Percentiles rank a stretch among this genome's conserved stretches.
These are phyloP conservation scores for Vigna mungo DNA, from an alignment of 306 rosid genomes.

Conservation along the genomic window DNA sequence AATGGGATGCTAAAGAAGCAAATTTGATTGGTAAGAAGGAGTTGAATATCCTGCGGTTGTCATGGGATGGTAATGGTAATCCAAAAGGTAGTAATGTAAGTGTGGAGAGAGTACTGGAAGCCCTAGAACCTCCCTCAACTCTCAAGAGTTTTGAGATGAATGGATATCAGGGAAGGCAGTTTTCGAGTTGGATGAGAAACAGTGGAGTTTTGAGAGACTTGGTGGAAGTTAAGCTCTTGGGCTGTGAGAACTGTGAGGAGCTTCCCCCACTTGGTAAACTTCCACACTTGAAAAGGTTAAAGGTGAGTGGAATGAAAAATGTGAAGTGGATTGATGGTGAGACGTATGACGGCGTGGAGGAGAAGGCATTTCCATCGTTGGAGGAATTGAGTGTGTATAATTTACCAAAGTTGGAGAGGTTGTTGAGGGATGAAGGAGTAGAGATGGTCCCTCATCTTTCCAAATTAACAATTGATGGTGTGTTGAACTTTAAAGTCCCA, in stretches of 20 bases:
- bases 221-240: not conserved
- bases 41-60: not conserved
- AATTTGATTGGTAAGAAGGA: constrained; percentile 14
- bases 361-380: constrained; percentile 26
- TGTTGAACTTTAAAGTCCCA: too few species aligned
- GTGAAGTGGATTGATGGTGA: not conserved
- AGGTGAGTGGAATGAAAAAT: not conserved
- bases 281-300: not conserved
- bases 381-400: not conserved
- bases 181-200: not conserved
- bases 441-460: too few species aligned
- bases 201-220: not conserved
- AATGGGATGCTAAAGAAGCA: constrained; percentile 1
- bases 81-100: not conserved
- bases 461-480: too few species aligned
- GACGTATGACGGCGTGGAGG: not conserved
- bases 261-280: constrained; percentile 33
- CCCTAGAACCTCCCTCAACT: not conserved
- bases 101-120: constrained; percentile 1
- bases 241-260: not conserved
- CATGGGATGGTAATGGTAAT: not conserved
- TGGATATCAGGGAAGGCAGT: not conserved
- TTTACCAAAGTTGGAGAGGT: constrained; percentile 24
- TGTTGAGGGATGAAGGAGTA: not conserved
- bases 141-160: constrained; percentile 16